Percentiles rank a stretch among this genome's conserved stretches.
phyloP scores from a whole-genome alignment of 1,139 yeast genomes.

The Scheffersomyces stambukii region DNA sequence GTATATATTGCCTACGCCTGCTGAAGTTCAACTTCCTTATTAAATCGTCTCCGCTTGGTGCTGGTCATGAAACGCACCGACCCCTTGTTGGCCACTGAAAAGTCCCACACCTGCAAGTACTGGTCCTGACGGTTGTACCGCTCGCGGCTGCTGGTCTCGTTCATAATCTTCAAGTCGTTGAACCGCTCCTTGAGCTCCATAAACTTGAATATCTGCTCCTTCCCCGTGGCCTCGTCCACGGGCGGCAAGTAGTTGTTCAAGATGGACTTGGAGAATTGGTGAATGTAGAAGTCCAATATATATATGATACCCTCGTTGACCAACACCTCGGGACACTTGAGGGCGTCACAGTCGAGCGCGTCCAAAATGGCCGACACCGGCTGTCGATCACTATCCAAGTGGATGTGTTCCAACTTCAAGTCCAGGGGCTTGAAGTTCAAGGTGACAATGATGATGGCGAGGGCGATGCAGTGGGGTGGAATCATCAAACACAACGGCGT shows the following conservation, averaged over 20 bases:
- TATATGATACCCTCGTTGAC: constrained; percentile 62
- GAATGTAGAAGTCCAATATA: constrained; percentile 58
- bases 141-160: constrained; percentile 36
- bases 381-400: constrained; percentile 5
- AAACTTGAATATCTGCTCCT: constrained; percentile 44
- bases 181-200: constrained; percentile 45
- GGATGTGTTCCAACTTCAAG: constrained; percentile 19
- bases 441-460: constrained; percentile 52
- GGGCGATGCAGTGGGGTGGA: constrained; percentile 79
- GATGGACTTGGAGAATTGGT: constrained; percentile 37
- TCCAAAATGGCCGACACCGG: constrained; percentile 23
- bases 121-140: constrained; percentile 41
- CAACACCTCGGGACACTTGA: constrained; percentile 45
- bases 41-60: constrained; percentile 44
- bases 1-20: too few species aligned
- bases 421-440: constrained; percentile 40
- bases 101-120: constrained; percentile 49
- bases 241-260: constrained; percentile 28
- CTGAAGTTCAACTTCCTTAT: constrained; percentile 18
- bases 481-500: constrained; percentile 67
- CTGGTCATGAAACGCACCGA: constrained; percentile 54
- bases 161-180: constrained; percentile 36
- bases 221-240: constrained; percentile 32
- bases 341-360: constrained; percentile 35
- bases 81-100: constrained; percentile 41